Conservation (phyloP, 352 stramenopile species). For the Phytophthora macrochlamydospora region DNA sequence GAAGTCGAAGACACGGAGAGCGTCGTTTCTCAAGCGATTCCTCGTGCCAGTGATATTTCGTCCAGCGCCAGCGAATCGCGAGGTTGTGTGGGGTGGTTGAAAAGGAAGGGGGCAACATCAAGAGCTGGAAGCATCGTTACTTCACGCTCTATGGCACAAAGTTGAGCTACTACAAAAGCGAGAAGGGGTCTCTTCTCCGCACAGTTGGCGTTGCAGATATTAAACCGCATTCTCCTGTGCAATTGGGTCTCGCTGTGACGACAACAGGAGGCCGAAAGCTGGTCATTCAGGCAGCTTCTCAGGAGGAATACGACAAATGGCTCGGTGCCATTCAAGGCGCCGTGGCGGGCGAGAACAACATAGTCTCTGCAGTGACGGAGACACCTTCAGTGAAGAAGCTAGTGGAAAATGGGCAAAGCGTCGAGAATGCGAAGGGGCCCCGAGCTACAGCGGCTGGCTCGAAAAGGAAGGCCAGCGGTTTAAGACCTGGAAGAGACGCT, state of each 20-base stretch:
- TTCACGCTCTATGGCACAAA: constrained; percentile 75
- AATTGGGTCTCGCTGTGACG: constrained; percentile 52
- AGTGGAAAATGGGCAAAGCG: constrained; percentile 15
- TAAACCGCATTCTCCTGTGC: constrained; percentile 32
- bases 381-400: constrained; percentile 14
- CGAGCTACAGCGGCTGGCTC: constrained; percentile 66
- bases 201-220: constrained; percentile 50
- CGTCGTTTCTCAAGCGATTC: constrained; percentile 8
- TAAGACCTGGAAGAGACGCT: constrained; percentile 81
- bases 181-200: constrained; percentile 55
- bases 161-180: constrained; percentile 81
- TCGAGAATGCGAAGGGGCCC: constrained; percentile 25
- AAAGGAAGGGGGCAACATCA: constrained; percentile 69
- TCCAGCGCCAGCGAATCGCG: constrained; percentile 26
- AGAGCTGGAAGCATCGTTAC: constrained; percentile 78
- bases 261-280: constrained; percentile 54
- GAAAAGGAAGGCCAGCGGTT: constrained; percentile 78
- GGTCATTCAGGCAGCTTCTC: constrained; percentile 63
- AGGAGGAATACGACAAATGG: constrained; percentile 73
- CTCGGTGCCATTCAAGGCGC: constrained; percentile 44
- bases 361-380: constrained; percentile 5
- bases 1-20: constrained; percentile 7
- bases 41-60: constrained; percentile 24
- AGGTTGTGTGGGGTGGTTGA: constrained; percentile 69
- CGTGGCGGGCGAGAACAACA: constrained; percentile 19